A percentile compares a stretch with the other conserved stretches of the same genome.
These are phyloP conservation scores for Yamadazyma songkhlaensis DNA, from an alignment of 1,139 yeast genomes.

Conservation along the genomic window DNA sequence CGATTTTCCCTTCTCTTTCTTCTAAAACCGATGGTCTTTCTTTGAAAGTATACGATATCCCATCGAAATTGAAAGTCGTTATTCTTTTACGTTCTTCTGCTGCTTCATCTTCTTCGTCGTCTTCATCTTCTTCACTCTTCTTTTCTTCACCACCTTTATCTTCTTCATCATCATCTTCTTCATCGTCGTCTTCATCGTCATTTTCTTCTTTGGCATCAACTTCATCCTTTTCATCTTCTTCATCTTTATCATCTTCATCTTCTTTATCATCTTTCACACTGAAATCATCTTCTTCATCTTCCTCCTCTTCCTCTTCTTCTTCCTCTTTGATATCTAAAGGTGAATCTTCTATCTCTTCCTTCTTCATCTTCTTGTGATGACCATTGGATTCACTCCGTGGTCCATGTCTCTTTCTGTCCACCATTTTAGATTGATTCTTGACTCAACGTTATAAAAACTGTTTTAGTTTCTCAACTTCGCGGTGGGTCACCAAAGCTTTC, in stretches of 20 bases:
- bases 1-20: slow-evolving; percentile 87
- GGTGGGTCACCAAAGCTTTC: too few species aligned
- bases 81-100: slow-evolving; percentile 55
- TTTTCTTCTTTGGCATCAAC: slow-evolving; percentile 10
- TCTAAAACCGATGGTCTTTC: slow-evolving; percentile 94
- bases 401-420: slow-evolving; percentile 29
- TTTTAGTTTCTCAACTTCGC: too few species aligned
- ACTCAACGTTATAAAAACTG: too few species aligned
- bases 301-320: slow-evolving; percentile 9
- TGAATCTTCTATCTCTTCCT: slow-evolving; percentile 6
- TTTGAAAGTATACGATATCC: slow-evolving; percentile 77
- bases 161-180: slow-evolving; percentile 16
- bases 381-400: slow-evolving; percentile 22
- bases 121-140: slow-evolving; percentile 33
- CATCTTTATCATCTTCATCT: slow-evolving; percentile 20
- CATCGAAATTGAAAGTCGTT: slow-evolving; percentile 56
- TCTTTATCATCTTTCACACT: slow-evolving; percentile 22
- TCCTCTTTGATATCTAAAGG: slow-evolving; percentile 10
- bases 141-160: slow-evolving; percentile 19
- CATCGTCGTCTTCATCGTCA: slow-evolving; percentile 9
- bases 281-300: slow-evolving; percentile 17
- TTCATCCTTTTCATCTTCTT: slow-evolving; percentile 7
- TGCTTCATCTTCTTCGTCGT: slow-evolving; percentile 44
- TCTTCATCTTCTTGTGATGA: slow-evolving; percentile 22
- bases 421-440: slow-evolving; percentile 18